Base-by-base conservation (phyloP, 2,329 filamentous ascomycete species). In the Fusarium sp. region DNA sequence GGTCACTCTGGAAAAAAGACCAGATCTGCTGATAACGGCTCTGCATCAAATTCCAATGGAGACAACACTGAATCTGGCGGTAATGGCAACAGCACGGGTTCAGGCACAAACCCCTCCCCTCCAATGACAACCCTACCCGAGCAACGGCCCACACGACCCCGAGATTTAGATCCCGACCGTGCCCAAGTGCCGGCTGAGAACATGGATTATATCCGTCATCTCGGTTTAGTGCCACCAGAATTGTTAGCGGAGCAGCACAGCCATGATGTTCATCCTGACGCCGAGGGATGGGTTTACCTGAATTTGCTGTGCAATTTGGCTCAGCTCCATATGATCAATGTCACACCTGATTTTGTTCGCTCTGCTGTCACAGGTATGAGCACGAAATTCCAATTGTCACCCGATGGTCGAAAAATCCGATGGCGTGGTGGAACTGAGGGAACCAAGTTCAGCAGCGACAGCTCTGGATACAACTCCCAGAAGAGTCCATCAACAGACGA, bases 241-340 rank as follows among this genome's bases (percentile, higher is more conserved):
- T 77, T 87, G 4, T 70, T 83, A 12, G 81, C 81, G 12, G 80
- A 82, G 4, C 81, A 82, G 18, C 81, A 80, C 19, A 58, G 43
- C 3, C 26, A 79, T 4, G 84, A 89, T 53, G 86, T 89, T 13
- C 84, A 86, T 16, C 85, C 89, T 1, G 89, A 91, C 57, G 83
- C 84, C 0, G 89, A 93, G 26, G 92, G 92, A 7, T 96, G 93
- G 93, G 89, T 95, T 1, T 95, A 94, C 72, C 81, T 96, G 9
- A 96, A 96, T 71, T 81, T 97, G 2, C 84, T 97, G 3, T 90
- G 90, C 76, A 94, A 91, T 74, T 86, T 97, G 83, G 93, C 93
- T 0, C 93, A 97, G 79, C 81, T 97, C 19, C 93, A 97, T 73
- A 95, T 94, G 1, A 85, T 96, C 71, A 94, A 93, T 62, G 93